Evolutionary conservation across 208 protist species (phyloP), one percentile per base, ranked within the genome.

Genomic region (Novymonas esmeraldas): DNA sequence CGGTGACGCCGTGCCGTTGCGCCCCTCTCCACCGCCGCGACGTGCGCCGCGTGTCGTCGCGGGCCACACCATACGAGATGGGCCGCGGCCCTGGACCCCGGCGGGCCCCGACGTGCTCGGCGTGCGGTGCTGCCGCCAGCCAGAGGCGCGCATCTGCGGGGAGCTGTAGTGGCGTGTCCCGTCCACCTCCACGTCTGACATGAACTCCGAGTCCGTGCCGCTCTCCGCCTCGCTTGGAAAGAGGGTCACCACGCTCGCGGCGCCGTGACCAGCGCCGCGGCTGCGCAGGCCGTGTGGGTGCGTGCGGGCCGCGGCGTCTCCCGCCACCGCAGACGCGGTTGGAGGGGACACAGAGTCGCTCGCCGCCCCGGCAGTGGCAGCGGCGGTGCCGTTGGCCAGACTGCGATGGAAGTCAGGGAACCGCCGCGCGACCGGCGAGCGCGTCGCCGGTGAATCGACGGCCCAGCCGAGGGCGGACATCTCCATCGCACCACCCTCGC

Each of bases 171-270:
- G 60, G 3, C 69, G 60, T 1, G 10, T 44, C 22, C 52, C 44
- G 26, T 74, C 69, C 26, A 66, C 26, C 45, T 74, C 69, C 33
- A 74, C 69, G 33, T 74, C 69, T 0, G 69, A 74, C 44, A 68
- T 41, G 31, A 74, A 74, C 6, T 74, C 69, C 3, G 29, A 38
- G 36, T 74, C 69, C 11, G 67, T 52, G 26, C 33, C 39, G 44
- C 52, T 57, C 44, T 67, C 59, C 28, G 38, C 18, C 10, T 34
- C 38, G 33, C 33, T 39, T n/a, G n/a, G n/a, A n/a, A n/a, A n/a
- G n/a, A n/a, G n/a, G n/a, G n/a, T n/a, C n/a, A n/a, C n/a, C n/a
- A n/a, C 41, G 50, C 46, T 39, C 10, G 46, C 26, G 1, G 56
- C 56, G 18, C 0, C 34, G 14, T 14, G 29, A 2, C 31, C 29